phyloP scores from a whole-genome alignment of 2,329 filamentous ascomycete species.

The Coniochaeta hoffmannii region DNA sequence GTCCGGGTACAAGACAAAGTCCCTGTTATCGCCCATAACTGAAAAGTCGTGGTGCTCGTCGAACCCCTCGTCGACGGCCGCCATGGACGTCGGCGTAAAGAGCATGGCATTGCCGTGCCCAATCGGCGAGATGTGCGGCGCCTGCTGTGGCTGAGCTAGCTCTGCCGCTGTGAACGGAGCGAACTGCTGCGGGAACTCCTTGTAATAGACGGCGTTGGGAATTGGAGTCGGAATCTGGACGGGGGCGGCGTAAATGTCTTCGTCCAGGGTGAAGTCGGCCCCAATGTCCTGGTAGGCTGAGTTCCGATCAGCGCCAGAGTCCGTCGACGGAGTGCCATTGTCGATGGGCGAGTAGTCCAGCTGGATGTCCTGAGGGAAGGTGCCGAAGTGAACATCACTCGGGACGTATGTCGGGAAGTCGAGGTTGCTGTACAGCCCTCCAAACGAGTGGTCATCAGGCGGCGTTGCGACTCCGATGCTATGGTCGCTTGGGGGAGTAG shows the following conservation, averaged over 20 bases:
- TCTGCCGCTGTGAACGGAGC: slow-evolving; percentile 29
- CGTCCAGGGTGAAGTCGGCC: slow-evolving; percentile 53
- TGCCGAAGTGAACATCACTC: slow-evolving; percentile 36
- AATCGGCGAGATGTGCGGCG: slow-evolving; percentile 58
- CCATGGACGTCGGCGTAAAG: slow-evolving; percentile 56
- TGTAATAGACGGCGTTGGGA: slow-evolving; percentile 33
- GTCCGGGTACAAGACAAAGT: slow-evolving; percentile 58
- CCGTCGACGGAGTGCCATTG: slow-evolving; percentile 42
- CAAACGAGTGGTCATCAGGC: slow-evolving; percentile 35
- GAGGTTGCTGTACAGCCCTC: slow-evolving; percentile 20
- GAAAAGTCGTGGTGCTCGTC: slow-evolving; percentile 40
- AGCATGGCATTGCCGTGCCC: slow-evolving; percentile 64
- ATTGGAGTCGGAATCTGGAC: slow-evolving; percentile 48
- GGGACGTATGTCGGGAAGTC: slow-evolving; percentile 44
- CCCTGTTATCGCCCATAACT: slow-evolving; percentile 34
- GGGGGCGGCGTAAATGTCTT: slow-evolving; percentile 54
- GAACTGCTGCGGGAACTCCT: slow-evolving; percentile 34
- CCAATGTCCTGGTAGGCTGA: slow-evolving; percentile 53
- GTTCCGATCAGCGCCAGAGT: slow-evolving; percentile 36
- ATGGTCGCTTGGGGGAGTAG: slow-evolving; percentile 53
- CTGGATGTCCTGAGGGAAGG: slow-evolving; percentile 32
- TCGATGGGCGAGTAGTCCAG: slow-evolving; percentile 37
- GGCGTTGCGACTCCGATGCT: slow-evolving; percentile 51
- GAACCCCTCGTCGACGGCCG: slow-evolving; percentile 59
- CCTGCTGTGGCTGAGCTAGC: slow-evolving; percentile 29